Evolutionary conservation across 2,329 filamentous ascomycete genomes (phyloP).

Genomic region (Verticillium isaacii): DNA sequence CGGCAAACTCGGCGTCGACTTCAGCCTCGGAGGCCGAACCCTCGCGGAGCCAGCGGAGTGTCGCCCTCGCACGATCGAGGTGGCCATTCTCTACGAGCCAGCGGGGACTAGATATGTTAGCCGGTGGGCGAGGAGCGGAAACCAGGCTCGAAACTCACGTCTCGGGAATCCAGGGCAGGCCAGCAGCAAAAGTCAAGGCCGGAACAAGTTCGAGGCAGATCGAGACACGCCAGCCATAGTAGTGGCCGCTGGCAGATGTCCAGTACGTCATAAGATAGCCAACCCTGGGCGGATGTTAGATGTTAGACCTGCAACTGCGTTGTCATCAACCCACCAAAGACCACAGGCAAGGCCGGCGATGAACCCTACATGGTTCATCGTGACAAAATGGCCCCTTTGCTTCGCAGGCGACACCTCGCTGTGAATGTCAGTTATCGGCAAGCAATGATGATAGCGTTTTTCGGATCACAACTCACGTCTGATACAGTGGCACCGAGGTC

Average conservation of each 20-base stretch:
- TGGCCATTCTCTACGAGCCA: conserved; percentile 52
- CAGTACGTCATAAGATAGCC: conserved; percentile 53
- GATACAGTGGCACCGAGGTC: conserved; percentile 53
- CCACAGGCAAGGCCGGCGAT: conserved; percentile 48
- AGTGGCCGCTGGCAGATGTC: conserved; percentile 34
- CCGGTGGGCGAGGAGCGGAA: neutral
- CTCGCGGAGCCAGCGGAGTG: conserved; percentile 45
- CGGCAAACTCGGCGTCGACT: conserved; percentile 36
- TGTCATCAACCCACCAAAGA: conserved; percentile 39
- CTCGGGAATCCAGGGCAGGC: conserved; percentile 49
- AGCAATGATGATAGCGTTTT: neutral
- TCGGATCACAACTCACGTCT: conserved; percentile 33
- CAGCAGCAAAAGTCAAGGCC: conserved; percentile 40
- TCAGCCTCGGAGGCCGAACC: conserved; percentile 29
- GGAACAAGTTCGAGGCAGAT: conserved; percentile 48
- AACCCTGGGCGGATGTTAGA: conserved; percentile 32
- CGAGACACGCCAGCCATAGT: conserved; percentile 48
- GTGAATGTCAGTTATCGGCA: neutral
- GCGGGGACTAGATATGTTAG: conserved; percentile 36
- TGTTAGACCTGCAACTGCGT: neutral
- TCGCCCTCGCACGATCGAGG: conserved; percentile 33
- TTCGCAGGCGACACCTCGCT: conserved; percentile 51
- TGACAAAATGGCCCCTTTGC: conserved; percentile 50
- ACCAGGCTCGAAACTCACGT: conserved; percentile 31
- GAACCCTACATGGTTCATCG: conserved; percentile 56